Percentiles rank a stretch among this genome's conserved stretches.
phyloP scores from a whole-genome alignment of 495 filamentous ascomycete species.

The Aspergillus nanangensis region DNA sequence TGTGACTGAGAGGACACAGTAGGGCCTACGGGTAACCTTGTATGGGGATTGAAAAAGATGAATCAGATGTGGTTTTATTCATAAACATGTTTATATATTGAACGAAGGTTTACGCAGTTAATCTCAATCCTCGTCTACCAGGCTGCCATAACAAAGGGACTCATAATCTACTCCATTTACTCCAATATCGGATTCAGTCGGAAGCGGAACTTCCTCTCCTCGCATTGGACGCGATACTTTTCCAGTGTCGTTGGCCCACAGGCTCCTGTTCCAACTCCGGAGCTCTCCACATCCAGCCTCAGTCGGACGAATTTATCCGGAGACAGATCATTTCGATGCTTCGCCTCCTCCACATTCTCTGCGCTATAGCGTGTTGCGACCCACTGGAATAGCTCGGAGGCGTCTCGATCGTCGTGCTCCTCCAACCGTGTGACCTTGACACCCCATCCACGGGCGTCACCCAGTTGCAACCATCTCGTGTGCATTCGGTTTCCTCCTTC shows the following conservation, averaged over 20 bases:
- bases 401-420: constrained; percentile 2
- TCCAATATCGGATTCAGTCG: not conserved
- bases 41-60: no score
- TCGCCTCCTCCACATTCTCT: constrained; percentile 48
- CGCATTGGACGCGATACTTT: constrained; percentile 36
- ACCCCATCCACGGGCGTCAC: constrained; percentile 26
- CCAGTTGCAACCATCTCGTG: constrained; percentile 52
- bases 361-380: constrained; percentile 48
- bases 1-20: no score
- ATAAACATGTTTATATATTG: no score
- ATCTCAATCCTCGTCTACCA: no score
- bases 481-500: constrained; percentile 60
- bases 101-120: no score
- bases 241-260: constrained; percentile 57
- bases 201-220: constrained; percentile 5
- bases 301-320: constrained; percentile 49
- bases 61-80: no score
- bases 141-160: no score
- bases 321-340: constrained; percentile 59
- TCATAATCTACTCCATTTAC: not conserved
- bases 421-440: constrained; percentile 25
- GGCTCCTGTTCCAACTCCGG: constrained; percentile 55
- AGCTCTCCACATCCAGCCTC: constrained; percentile 52
- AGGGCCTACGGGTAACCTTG: no score
- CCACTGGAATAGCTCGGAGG: constrained; percentile 35